Percentiles rank a stretch among this genome's conserved stretches.
These are phyloP conservation scores for Capsella rubella DNA, from an alignment of 441 rosid genomes.

Conservation along the genomic window DNA sequence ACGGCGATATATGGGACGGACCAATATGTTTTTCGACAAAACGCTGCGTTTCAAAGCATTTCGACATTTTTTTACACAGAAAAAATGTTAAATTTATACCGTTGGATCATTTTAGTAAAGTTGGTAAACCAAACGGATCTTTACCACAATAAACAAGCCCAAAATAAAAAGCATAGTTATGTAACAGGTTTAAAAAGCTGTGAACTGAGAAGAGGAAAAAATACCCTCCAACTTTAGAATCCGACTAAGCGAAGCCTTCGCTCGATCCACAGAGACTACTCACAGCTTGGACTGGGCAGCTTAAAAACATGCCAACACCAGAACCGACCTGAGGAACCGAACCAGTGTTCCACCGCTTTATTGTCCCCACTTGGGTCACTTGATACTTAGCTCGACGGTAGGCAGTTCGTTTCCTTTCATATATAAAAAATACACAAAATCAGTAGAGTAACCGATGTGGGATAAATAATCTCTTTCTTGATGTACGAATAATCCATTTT, in stretches of 20 bases:
- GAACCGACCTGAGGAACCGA: neutral
- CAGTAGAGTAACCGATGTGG: too few relatives aligned
- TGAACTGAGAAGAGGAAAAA: neutral
- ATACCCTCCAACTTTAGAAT: slow-evolving; percentile 42
- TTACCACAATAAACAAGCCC: too few relatives aligned
- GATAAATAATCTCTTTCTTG: too few relatives aligned
- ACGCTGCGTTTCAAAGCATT: slow-evolving; percentile 9
- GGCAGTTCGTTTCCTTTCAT: accelerated
- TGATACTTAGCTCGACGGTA: slow-evolving; percentile 19
- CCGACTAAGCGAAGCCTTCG: slow-evolving; percentile 24
- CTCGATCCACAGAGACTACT: neutral
- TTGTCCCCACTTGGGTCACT: slow-evolving; percentile 38
- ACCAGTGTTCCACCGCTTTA: neutral
- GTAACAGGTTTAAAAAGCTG: neutral
- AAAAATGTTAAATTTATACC: neutral
- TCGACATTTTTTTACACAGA: neutral
- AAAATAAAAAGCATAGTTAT: too few relatives aligned
- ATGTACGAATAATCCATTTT: too few relatives aligned
- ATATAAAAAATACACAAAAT: too few relatives aligned
- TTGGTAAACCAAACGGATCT: neutral
- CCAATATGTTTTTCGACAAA: neutral
- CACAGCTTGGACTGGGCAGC: slow-evolving; percentile 36
- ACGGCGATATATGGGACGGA: slow-evolving; percentile 48
- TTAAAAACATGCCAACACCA: neutral
- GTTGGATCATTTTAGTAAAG: neutral